Percentiles rank a stretch among this genome's conserved stretches.
Conservation (phyloP, 106 monocot genomes). For the Agapanthus africanus region DNA sequence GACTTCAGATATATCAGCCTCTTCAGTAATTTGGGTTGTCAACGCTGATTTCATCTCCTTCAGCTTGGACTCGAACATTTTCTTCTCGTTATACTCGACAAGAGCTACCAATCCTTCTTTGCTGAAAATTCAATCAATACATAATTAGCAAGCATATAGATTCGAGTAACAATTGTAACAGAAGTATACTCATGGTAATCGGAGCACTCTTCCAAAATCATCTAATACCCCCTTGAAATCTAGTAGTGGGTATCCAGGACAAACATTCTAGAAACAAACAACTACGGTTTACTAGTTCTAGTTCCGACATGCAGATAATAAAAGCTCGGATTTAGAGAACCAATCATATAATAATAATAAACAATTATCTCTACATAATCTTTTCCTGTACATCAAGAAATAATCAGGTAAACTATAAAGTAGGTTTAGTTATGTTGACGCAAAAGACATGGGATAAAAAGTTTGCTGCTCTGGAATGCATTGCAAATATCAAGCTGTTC, state of each 20-base stretch:
- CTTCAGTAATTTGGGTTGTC: conserved; percentile 72
- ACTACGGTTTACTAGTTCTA: too few species aligned
- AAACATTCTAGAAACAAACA: not conserved
- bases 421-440: too few species aligned
- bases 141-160: not conserved
- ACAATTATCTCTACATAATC: too few species aligned
- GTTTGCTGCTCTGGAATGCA: too few species aligned
- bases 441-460: too few species aligned
- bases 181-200: not conserved
- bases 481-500: too few species aligned
- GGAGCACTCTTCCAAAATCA: not conserved
- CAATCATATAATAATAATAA: too few species aligned
- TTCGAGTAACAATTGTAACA: not conserved
- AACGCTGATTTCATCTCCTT: conserved; percentile 83
- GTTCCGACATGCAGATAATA: too few species aligned
- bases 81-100: conserved; percentile 93
- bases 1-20: conserved; percentile 73
- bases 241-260: not conserved
- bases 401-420: too few species aligned
- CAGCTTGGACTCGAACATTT: conserved; percentile 86
- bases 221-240: not conserved
- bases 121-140: conserved; percentile 22
- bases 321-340: too few species aligned
- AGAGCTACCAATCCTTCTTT: conserved; percentile 77
- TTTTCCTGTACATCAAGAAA: too few species aligned